Evolutionary conservation across 2,329 filamentous ascomycete species (phyloP), one percentile per base, ranked within the genome.

Genomic region (Fusarium nisikadoi): DNA sequence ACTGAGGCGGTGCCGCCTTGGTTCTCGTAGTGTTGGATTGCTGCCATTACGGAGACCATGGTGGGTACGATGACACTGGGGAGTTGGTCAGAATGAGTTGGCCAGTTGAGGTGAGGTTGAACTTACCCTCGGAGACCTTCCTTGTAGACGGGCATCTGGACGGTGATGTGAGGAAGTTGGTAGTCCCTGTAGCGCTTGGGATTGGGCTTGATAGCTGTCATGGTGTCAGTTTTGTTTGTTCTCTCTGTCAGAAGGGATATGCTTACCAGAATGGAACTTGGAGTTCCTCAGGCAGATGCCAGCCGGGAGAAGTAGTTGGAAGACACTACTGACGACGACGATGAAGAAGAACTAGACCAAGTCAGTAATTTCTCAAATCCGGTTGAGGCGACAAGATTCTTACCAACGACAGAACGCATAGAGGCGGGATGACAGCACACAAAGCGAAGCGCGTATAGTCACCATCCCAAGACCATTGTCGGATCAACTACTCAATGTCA

Each of bases 1-100:
- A 92, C 90, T 75, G 88, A 91, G 31, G 90, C 90, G 2, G 89
- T 87, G 12, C 90, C 90, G n/a, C 90, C 90, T 76, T 88, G 86
- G 72, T 87, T 80, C 71, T 89, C 88, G 71, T 90, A 90, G 17
- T 87, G 87, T 39, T 86, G 87, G 67, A 90, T 89, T 23, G 87
- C 88, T 19, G 84, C 84, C 76, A 88, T 88, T 38, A 90, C 79
- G 7, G 86, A 89, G 25, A 84, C 82, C 46, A 90, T 84, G 0
- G 88, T 90, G 0, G 88, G 88, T 49, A 83, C 82, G 70, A 90
- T 89, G 76, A 88, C 77, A 58, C 74, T 75, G 3, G 9, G 12
- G 2, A 41, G n/a, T 2, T 0, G 14, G 49, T 74, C 31, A 74
- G 50, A 42, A 11, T 13, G 6, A 17, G 17, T 5, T 2, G 12